Percentiles rank a stretch among this genome's conserved stretches.
phyloP scores from a whole-genome alignment of 257 asterid species.

The Solanum dulcamara region DNA sequence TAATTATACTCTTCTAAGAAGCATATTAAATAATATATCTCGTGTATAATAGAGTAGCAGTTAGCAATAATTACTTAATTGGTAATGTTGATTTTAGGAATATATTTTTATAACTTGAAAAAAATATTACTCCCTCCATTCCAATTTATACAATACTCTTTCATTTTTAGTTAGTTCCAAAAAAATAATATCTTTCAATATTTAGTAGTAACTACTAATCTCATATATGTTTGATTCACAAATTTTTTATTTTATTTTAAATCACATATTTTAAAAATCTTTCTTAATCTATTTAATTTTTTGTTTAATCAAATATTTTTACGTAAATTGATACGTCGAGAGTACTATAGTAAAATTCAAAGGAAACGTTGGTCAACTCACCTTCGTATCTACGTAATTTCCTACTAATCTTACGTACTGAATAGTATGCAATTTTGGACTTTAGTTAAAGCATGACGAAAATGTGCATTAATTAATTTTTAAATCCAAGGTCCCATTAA shows the following conservation, averaged over 20 bases:
- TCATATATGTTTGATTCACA: too few relatives aligned
- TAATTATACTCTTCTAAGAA: neutral
- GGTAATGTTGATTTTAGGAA: neutral
- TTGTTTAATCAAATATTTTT: fast-evolving
- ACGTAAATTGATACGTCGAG: neutral
- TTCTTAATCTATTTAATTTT: neutral
- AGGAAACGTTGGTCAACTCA: neutral
- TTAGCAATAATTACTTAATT: neutral
- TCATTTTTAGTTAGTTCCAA: fast-evolving
- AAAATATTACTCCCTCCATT: neutral
- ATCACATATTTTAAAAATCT: neutral
- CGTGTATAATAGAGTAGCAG: neutral
- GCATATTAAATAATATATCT: too few relatives aligned
- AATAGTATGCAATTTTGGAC: neutral
- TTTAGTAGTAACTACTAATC: neutral
- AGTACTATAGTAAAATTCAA: neutral
- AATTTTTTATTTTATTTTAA: too few relatives aligned
- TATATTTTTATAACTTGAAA: neutral
- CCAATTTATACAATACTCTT: neutral
- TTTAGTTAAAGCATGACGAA: neutral
- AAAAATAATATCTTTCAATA: neutral
- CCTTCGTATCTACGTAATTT: neutral
- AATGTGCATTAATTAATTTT: neutral
- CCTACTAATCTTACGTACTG: neutral
- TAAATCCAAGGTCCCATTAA: neutral